phyloP scores from a whole-genome alignment of 75 land plant species.

The Cunninghamia lanceolata region DNA sequence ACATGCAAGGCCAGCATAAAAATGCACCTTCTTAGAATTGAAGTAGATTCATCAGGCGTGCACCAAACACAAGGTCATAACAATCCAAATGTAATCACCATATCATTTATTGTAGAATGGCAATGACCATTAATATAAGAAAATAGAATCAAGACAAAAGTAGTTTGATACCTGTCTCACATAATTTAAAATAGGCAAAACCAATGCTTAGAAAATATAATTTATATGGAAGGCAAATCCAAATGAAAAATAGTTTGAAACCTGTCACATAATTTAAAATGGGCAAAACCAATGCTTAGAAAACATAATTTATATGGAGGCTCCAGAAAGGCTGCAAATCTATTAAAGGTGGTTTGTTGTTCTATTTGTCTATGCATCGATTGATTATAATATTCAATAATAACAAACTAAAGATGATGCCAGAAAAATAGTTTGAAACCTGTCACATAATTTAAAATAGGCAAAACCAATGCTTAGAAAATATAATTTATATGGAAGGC shows the following conservation, averaged over 20 bases:
- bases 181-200: too few species aligned
- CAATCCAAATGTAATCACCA: not conserved
- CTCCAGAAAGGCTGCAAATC: not conserved
- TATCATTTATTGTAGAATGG: not conserved
- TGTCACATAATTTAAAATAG: not conserved
- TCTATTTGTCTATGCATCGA: not conserved
- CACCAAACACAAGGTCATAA: not conserved
- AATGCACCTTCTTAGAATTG: too few species aligned
- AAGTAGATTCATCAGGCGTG: not conserved
- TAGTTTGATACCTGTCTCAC: not conserved
- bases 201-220: too few species aligned
- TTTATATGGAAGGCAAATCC: too few species aligned
- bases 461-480: too few species aligned
- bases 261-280: too few species aligned
- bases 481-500: not conserved
- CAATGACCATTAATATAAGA: not conserved
- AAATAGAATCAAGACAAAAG: too few species aligned
- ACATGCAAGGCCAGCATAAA: too few species aligned
- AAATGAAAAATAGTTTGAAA: not conserved
- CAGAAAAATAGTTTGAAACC: not conserved
- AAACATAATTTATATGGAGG: too few species aligned
- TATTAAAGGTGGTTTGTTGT: not conserved
- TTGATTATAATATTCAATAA: not conserved
- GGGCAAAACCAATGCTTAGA: too few species aligned
- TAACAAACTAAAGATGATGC: not conserved